Evolutionary conservation across 2,329 filamentous ascomycete genomes (phyloP), one percentile per base, ranked within the genome.

Genomic region (Alternaria consortialis): DNA sequence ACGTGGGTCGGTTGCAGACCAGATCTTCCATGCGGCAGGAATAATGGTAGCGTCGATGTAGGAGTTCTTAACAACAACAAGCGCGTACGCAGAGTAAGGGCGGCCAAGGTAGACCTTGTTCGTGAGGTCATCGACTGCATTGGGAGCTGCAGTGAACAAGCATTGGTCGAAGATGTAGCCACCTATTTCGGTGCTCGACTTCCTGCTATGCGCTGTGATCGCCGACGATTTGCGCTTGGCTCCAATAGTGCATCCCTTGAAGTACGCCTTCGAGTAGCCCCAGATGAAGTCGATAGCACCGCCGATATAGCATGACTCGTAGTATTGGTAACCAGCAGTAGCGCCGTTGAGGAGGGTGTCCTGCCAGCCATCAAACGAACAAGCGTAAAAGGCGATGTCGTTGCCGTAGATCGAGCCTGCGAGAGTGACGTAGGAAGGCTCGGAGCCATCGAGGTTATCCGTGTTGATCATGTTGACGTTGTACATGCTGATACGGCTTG

Each of bases 261-360:
- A 84, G 84, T 83, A 88, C 51, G 80, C 77, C 61, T 79, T 73
- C 36, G 83, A 80, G 64, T 81, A 69, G 72, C 86, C 82, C 74
- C 87, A 88, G 62, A 86, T 84, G 65, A 87, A 87, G 66, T 88
- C 86, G 54, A 84, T 83, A 5, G 84, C 83, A 27, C 86, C 85
- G 39, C 84, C 81, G 62, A 88, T 87, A 57, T 85, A 83, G 66
- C 82, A 82, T 56, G 82, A 83, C 46, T 82, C 84, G 67, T 86
- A 88, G 48, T 87, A 74, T 66, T 87, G 82, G 66, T 83, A 79
- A 60, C 86, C 86, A 65, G 78, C 79, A 5, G 68, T 72, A 27
- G 66, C 68, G 0, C 73, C 69, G 6, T 69, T 72, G 23, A 72
- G 62, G 15, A 75, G 43, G 1, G 85, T 86, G 67, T 88, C 86